Conservation (phyloP, 2,329 filamentous ascomycete genomes). For the Verticillium isaacii region DNA sequence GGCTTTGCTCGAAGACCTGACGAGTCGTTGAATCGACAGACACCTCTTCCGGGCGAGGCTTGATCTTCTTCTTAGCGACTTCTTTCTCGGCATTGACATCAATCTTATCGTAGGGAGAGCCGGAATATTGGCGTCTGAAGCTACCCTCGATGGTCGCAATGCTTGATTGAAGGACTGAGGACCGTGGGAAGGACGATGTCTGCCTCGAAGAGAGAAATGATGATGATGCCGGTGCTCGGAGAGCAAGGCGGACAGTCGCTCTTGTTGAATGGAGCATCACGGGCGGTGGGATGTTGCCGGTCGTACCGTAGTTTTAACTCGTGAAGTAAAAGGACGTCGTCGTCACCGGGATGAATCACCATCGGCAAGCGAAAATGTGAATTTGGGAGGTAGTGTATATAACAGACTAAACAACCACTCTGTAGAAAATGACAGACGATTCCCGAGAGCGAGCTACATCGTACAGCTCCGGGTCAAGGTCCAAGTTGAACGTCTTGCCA, state of each 20-base stretch:
- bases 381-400: no score
- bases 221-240: slow-evolving; percentile 6
- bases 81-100: slow-evolving; percentile 53
- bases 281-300: neutral
- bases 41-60: slow-evolving; percentile 55
- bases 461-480: neutral
- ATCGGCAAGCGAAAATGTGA: no score
- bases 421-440: neutral
- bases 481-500: neutral
- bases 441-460: neutral
- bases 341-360: neutral
- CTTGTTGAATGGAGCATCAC: slow-evolving; percentile 25
- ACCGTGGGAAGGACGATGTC: neutral
- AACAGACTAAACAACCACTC: no score
- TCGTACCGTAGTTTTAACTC: no score
- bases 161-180: neutral
- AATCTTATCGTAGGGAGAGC: slow-evolving; percentile 27
- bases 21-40: slow-evolving; percentile 52
- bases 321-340: neutral
- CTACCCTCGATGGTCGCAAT: neutral
- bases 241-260: slow-evolving; percentile 16
- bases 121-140: slow-evolving; percentile 13
- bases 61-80: slow-evolving; percentile 49
- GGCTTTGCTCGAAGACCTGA: slow-evolving; percentile 38
- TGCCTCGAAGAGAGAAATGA: neutral